These are phyloP conservation scores for Colletotrichum tabaci DNA, from an alignment of 2,329 filamentous ascomycete species.

Conservation along the genomic window DNA sequence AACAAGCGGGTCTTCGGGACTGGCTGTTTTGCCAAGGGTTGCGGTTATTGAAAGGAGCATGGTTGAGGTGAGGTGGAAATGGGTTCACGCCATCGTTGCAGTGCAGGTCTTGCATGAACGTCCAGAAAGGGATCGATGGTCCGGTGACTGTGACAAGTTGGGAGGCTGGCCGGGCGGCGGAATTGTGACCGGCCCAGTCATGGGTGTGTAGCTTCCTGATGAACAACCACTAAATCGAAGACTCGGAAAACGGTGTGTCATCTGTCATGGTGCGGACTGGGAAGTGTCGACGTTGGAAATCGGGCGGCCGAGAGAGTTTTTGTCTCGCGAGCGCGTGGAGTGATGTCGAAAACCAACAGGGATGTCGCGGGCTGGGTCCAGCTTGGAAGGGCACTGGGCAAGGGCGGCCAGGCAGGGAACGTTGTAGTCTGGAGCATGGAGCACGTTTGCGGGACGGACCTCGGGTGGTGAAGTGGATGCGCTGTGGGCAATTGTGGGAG, in stretches of 20 bases:
- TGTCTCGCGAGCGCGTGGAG: background rate
- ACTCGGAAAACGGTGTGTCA: slow-evolving; percentile 2
- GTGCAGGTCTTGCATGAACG: slow-evolving; percentile 22
- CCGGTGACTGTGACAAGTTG: slow-evolving; percentile 22
- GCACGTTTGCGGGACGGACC: slow-evolving; percentile 17
- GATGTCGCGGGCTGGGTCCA: background rate
- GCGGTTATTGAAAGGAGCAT: slow-evolving; percentile 1
- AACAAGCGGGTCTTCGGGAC: background rate
- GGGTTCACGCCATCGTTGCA: slow-evolving; percentile 32
- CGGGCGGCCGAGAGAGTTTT: background rate
- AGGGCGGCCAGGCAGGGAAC: background rate
- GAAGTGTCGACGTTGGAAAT: background rate
- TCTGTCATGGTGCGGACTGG: background rate
- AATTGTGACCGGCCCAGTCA: background rate
- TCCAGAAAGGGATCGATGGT: background rate
- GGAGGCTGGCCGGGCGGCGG: slow-evolving; percentile 19
- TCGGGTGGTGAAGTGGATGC: background rate
- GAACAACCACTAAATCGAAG: background rate
- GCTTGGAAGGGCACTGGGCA: background rate
- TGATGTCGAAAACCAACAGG: background rate
- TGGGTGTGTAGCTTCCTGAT: slow-evolving; percentile 1
- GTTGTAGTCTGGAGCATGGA: background rate
- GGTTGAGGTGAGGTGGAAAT: slow-evolving; percentile 1
- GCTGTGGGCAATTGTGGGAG: background rate
- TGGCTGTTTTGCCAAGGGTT: slow-evolving; percentile 14